Percentiles rank a stretch among this genome's conserved stretches.
phyloP scores from a whole-genome alignment of 176 grass and related monocot species.

The Zoysia japonica region DNA sequence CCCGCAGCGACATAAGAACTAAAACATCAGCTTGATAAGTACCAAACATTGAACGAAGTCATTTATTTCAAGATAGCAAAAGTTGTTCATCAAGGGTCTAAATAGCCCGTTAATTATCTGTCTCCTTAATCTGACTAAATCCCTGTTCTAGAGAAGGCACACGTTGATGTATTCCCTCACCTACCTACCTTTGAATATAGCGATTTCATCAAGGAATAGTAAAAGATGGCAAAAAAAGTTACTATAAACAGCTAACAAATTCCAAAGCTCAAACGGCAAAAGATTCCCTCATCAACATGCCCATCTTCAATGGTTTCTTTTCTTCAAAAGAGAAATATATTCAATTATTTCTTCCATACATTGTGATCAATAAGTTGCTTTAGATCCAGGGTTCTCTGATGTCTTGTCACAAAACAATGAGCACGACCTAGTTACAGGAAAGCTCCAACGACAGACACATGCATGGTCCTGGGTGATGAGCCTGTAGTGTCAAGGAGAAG shows the following conservation, averaged over 20 bases:
- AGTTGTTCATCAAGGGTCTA: too few relatives aligned
- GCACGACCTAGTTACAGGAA: not conserved
- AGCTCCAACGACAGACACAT: not conserved
- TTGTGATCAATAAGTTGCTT: not conserved
- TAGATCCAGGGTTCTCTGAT: not conserved
- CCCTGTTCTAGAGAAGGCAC: too few relatives aligned
- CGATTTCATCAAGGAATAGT: too few relatives aligned
- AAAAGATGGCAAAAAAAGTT: not conserved
- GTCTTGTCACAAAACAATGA: not conserved
- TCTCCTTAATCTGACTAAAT: too few relatives aligned
- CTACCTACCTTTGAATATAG: too few relatives aligned
- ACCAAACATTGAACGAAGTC: too few relatives aligned
- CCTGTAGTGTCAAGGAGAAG: slow-evolving; percentile 7
- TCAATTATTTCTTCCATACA: not conserved
- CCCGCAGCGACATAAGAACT: too few relatives aligned
- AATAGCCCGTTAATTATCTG: too few relatives aligned
- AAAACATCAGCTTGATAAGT: too few relatives aligned
- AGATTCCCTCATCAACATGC: slow-evolving; percentile 13
- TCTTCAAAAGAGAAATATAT: too few relatives aligned
- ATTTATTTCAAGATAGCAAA: too few relatives aligned
- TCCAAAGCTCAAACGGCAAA: slow-evolving; percentile 1
- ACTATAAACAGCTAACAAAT: not conserved
- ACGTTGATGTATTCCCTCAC: too few relatives aligned
- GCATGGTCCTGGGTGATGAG: not conserved
- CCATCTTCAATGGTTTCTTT: not conserved